Evolutionary conservation across 768 basidiomycete genomes (phyloP).

Genomic region (Glaciozyma antarctica): DNA sequence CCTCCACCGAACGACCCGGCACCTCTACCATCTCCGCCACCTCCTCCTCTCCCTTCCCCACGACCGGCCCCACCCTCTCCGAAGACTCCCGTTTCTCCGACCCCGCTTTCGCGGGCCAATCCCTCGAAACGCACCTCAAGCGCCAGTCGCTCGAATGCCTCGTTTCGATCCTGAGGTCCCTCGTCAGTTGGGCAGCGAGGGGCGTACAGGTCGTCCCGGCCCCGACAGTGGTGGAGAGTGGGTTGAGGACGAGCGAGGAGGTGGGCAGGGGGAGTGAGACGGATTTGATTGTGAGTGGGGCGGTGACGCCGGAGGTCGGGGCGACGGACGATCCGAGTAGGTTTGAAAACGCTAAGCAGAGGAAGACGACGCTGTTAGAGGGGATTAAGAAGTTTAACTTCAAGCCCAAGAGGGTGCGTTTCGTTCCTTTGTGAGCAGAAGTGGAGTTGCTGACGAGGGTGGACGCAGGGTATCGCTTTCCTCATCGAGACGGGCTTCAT

Average conservation of each 20-base stretch:
- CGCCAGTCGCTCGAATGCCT: conserved; percentile 93
- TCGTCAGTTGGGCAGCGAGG: conserved; percentile 67
- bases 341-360: conserved; percentile 92
- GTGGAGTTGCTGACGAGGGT: neutral
- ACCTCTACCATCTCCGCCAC: conserved; percentile 16
- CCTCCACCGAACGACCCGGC: conserved; percentile 24
- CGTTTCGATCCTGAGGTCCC: conserved; percentile 72
- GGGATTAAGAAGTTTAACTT: conserved; percentile 97
- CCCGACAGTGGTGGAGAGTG: conserved; percentile 25
- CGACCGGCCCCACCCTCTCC: conserved; percentile 46
- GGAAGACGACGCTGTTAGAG: conserved; percentile 86
- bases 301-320: conserved; percentile 60
- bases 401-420: conserved; percentile 85
- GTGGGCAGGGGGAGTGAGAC: conserved; percentile 19
- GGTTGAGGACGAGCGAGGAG: conserved; percentile 11
- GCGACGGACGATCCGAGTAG: conserved; percentile 72
- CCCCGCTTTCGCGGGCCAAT: conserved; percentile 31
- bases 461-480: conserved; percentile 69
- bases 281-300: conserved; percentile 39
- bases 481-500: conserved; percentile 83
- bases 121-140: conserved; percentile 63
- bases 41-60: conserved; percentile 45
- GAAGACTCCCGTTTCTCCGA: conserved; percentile 47
- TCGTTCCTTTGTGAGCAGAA: neutral
- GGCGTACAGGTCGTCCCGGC: conserved; percentile 17